Evolutionary conservation across 306 rosid genomes (phyloP).

Genomic region (Glycine tomentella): DNA sequence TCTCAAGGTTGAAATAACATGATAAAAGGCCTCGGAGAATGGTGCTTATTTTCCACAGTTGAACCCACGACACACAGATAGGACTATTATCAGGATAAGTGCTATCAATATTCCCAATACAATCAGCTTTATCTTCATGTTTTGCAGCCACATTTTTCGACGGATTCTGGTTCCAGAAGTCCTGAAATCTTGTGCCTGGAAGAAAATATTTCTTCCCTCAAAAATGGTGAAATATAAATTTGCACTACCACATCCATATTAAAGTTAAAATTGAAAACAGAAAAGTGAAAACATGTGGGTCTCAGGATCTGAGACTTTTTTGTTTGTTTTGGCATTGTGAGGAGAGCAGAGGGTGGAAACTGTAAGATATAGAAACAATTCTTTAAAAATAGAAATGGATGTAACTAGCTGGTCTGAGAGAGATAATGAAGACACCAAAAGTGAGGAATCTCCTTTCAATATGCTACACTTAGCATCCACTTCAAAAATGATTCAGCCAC

Average conservation of each 20-base stretch:
- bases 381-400: neutral
- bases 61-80: slow-evolving; percentile 84
- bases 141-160: slow-evolving; percentile 97
- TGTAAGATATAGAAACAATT: neutral
- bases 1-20: slow-evolving; percentile 49
- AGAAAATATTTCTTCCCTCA: slow-evolving; percentile 29
- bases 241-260: slow-evolving; percentile 15
- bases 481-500: slow-evolving; percentile 2
- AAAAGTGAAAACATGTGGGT: no score
- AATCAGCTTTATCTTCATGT: slow-evolving; percentile 96
- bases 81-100: slow-evolving; percentile 88
- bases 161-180: slow-evolving; percentile 83
- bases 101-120: slow-evolving; percentile 94
- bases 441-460: neutral
- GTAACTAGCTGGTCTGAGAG: no score
- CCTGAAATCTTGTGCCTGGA: slow-evolving; percentile 95
- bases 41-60: slow-evolving; percentile 69
- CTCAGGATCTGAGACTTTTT: no score
- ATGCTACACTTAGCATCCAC: neutral
- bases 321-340: no score
- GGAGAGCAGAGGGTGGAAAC: no score
- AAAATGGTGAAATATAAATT: slow-evolving; percentile 5
- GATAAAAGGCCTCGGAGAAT: slow-evolving; percentile 43
- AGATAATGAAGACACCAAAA: no score
- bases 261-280: slow-evolving; percentile 16